Evolutionary conservation across 768 basidiomycete genomes (phyloP).

Genomic region (Psilocybe azurescens): DNA sequence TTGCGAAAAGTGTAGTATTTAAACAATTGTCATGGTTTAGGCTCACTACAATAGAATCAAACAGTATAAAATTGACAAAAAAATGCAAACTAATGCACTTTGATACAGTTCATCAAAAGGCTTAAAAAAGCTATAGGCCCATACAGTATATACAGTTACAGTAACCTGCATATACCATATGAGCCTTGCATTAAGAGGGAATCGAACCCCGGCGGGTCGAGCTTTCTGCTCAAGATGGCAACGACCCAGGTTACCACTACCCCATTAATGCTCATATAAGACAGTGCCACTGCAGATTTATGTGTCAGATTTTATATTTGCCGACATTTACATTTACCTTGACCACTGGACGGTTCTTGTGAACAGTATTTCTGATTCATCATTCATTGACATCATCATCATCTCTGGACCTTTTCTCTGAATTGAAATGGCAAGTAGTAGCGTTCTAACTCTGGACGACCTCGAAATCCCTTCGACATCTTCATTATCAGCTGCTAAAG

Average conservation of each 20-base stretch:
- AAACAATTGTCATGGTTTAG: too few species aligned
- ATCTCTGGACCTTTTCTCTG: background rate
- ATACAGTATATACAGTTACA: background rate
- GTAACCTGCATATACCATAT: background rate
- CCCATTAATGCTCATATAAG: constrained; percentile 19
- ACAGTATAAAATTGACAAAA: too few species aligned
- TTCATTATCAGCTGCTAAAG: background rate
- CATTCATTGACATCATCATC: background rate
- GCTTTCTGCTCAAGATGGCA: constrained; percentile 23
- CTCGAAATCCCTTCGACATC: constrained; percentile 7
- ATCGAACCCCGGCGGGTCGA: constrained; percentile 91
- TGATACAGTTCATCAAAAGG: background rate
- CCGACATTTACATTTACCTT: background rate
- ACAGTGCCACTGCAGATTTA: too few species aligned
- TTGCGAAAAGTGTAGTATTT: too few species aligned
- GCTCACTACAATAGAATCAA: too few species aligned
- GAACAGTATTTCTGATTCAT: background rate
- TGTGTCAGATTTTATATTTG: too few species aligned
- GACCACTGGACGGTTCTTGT: too few species aligned
- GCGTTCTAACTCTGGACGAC: constrained; percentile 24
- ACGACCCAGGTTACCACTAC: constrained; percentile 25
- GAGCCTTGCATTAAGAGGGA: constrained; percentile 77
- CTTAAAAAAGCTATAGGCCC: background rate
- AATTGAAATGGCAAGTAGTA: constrained; percentile 24
- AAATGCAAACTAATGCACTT: too few species aligned